Percentiles rank a stretch among this genome's conserved stretches.
Evolutionary conservation across 352 stramenopile genomes (phyloP).

Genomic region (Pythium insidiosum): DNA sequence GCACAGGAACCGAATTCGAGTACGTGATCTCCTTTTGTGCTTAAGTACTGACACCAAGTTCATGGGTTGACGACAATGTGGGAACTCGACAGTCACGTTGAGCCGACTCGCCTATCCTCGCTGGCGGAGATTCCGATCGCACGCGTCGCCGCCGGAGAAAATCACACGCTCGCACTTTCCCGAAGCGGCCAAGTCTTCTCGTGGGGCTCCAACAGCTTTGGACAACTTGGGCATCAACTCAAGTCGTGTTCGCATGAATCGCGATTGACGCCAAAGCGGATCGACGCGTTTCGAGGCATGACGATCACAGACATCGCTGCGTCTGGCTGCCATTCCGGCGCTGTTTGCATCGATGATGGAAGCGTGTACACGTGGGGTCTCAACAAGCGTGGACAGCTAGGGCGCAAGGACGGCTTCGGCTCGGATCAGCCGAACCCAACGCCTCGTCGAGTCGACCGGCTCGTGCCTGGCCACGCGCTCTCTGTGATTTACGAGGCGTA

Average conservation of each 20-base stretch:
- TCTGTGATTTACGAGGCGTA: slow-evolving; percentile 57
- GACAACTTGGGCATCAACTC: slow-evolving; percentile 54
- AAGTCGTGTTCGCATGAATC: slow-evolving; percentile 50
- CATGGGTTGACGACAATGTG: background rate
- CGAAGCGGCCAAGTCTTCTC: slow-evolving; percentile 62
- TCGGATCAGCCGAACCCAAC: slow-evolving; percentile 53
- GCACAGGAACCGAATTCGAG: slow-evolving; percentile 73
- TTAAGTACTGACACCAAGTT: too few species aligned
- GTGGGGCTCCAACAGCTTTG: slow-evolving; percentile 80
- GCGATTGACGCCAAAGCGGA: slow-evolving; percentile 57
- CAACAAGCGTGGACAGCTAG: slow-evolving; percentile 75
- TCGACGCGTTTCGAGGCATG: slow-evolving; percentile 57
- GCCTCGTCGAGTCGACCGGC: slow-evolving; percentile 47
- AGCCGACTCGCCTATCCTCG: slow-evolving; percentile 39
- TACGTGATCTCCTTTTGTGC: slow-evolving; percentile 17
- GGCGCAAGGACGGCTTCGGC: slow-evolving; percentile 64
- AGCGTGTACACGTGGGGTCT: slow-evolving; percentile 71
- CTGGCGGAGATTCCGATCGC: slow-evolving; percentile 48
- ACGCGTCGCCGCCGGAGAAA: slow-evolving; percentile 68
- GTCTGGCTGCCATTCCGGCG: slow-evolving; percentile 63
- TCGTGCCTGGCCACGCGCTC: slow-evolving; percentile 39
- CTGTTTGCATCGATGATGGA: slow-evolving; percentile 36
- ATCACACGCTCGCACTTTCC: slow-evolving; percentile 71
- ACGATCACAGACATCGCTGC: slow-evolving; percentile 56
- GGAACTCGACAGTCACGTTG: slow-evolving; percentile 32